These are phyloP conservation scores for Sporormia fimetaria DNA, from an alignment of 495 filamentous ascomycete genomes.

Conservation along the genomic window DNA sequence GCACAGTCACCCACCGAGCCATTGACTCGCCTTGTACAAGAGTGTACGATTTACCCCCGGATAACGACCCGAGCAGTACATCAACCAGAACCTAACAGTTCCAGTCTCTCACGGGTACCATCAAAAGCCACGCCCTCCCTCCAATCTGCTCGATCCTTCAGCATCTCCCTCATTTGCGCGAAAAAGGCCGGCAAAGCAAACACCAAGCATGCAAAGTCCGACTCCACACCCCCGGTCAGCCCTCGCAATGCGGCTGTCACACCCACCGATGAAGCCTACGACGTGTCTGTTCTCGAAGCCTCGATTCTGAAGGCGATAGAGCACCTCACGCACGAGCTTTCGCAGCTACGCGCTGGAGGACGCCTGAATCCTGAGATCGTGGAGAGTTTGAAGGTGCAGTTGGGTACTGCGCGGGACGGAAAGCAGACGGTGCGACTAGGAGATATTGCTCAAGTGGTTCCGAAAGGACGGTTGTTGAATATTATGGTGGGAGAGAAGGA, in stretches of 20 bases:
- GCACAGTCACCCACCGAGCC: neutral
- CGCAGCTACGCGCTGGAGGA: conserved; percentile 53
- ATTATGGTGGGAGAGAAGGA: conserved; percentile 54
- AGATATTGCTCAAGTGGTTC: conserved; percentile 67
- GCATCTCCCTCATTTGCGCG: too few relatives aligned
- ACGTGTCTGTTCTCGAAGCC: conserved; percentile 52
- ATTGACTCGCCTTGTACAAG: conserved; percentile 8
- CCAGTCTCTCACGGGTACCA: neutral
- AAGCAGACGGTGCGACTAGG: conserved; percentile 47
- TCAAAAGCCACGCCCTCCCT: conserved; percentile 8
- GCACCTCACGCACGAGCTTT: conserved; percentile 50
- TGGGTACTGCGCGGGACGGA: conserved; percentile 26
- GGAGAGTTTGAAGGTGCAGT: conserved; percentile 51
- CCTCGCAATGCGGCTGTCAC: conserved; percentile 1
- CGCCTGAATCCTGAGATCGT: conserved; percentile 58
- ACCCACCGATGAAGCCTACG: conserved; percentile 47
- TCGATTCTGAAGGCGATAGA: conserved; percentile 47
- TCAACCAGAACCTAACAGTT: neutral
- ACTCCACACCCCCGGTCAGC: conserved; percentile 16
- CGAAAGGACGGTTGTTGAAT: conserved; percentile 54
- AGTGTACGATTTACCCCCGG: conserved; percentile 1
- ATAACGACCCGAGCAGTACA: neutral
- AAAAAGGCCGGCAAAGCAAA: conserved; percentile 34
- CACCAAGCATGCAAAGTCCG: conserved; percentile 19
- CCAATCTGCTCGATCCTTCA: conserved; percentile 19